Evolutionary conservation across 495 filamentous ascomycete genomes (phyloP).

Genomic region (Xylaria telfairii): DNA sequence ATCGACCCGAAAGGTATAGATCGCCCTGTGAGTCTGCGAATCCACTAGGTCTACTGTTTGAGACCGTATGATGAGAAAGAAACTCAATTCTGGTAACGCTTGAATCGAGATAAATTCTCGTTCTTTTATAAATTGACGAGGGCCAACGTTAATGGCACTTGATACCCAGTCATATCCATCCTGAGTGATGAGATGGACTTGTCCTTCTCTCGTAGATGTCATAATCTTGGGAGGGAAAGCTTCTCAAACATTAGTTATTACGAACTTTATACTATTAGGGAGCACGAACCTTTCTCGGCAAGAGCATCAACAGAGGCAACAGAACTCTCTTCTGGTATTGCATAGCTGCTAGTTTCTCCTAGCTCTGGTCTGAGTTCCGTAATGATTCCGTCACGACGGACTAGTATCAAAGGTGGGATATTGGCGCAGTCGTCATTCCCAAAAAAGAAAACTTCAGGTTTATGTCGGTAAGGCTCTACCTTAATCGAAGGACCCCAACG

Average conservation of each 20-base stretch:
- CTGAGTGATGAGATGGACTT: conserved; percentile 52
- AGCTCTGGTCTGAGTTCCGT: conserved; percentile 53
- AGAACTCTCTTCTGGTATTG: conserved; percentile 50
- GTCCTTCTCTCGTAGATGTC: conserved; percentile 39
- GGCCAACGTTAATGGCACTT: conserved; percentile 34
- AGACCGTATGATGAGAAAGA: conserved; percentile 57
- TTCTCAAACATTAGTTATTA: conserved; percentile 29
- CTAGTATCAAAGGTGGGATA: conserved; percentile 56
- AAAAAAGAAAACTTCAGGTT: conserved; percentile 66
- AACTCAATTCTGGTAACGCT: conserved; percentile 44
- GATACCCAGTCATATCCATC: conserved; percentile 46
- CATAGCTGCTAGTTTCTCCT: conserved; percentile 40
- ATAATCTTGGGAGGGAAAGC: conserved; percentile 41
- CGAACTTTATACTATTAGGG: background rate
- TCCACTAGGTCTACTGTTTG: conserved; percentile 61
- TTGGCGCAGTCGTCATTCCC: conserved; percentile 38
- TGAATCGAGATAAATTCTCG: conserved; percentile 39
- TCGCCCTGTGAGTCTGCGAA: conserved; percentile 52
- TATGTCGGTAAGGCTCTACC: conserved; percentile 57
- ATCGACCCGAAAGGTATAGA: conserved; percentile 63
- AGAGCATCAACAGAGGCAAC: conserved; percentile 53
- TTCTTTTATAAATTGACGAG: conserved; percentile 26
- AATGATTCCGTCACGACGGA: conserved; percentile 64
- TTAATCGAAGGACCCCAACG: conserved; percentile 55
- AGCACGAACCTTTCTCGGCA: conserved; percentile 45